Evolutionary conservation across 2,329 filamentous ascomycete species (phyloP), one percentile per base, ranked within the genome.

Genomic region (Aspergillus felis): DNA sequence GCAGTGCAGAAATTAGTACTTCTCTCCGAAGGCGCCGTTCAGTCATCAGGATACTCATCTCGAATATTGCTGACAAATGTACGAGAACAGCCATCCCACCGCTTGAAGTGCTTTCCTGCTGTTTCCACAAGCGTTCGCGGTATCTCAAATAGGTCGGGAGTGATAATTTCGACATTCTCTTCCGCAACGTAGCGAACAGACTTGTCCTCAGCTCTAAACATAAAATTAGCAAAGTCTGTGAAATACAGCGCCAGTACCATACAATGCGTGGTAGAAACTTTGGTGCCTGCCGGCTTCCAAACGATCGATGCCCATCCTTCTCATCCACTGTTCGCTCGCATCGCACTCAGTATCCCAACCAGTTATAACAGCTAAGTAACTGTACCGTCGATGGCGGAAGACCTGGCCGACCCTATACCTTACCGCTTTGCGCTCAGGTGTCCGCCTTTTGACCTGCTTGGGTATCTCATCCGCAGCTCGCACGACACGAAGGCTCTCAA

Each of bases 1-100:
- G 32, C 14, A 38, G 14, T 38, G 14, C 29, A 14, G 32, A 7
- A 7, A 38, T 38, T 6, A 38, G 14, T 38, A 38, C 14, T 38
- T 5, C 32, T 38, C 32, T 38, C 32, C 32, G 32, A 38, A 38
- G 32, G 32, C 14, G 32, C 14, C 32, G 14, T 38, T 64, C 60
- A 96, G 74, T 95, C 91, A 69, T 96, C 89, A 0, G 93, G 93
- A 73, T 92, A 97, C 68, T 92, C 86, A 65, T 95, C 90, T 64
- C 76, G 76, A 54, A 90, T 79, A 72, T 97, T 97, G 65, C 91
- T 96, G 32, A 96, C 82, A 76, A 97, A 99, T 3, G 76, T 80
- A 63, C 85, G 85, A 0, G 75, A 80, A 35, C 77, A 78, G 4
- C 72, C 68, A 73, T 97, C 90, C 81, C 92, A 97, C 46, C 91